Evolutionary conservation across 2,329 filamentous ascomycete genomes (phyloP).

Genomic region (Balansia obtecta): DNA sequence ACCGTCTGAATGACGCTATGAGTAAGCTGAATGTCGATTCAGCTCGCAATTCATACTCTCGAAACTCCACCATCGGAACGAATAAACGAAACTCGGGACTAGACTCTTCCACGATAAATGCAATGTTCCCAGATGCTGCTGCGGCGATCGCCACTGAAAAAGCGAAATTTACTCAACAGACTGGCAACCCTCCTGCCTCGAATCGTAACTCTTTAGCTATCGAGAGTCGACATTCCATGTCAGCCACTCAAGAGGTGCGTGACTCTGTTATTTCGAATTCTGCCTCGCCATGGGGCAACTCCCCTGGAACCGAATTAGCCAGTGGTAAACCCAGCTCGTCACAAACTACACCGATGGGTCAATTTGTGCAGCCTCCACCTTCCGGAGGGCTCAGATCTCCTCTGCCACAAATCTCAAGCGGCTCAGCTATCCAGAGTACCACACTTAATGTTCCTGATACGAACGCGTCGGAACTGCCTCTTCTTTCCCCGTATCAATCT

Average conservation of each 20-base stretch:
- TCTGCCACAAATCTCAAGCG: slow-evolving; percentile 54
- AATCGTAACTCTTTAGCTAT: slow-evolving; percentile 83
- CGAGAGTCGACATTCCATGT: slow-evolving; percentile 65
- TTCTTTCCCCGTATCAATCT: slow-evolving; percentile 73
- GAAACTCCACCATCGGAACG: slow-evolving; percentile 59
- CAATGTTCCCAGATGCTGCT: slow-evolving; percentile 97
- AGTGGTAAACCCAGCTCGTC: slow-evolving; percentile 65
- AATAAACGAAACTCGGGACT: slow-evolving; percentile 91
- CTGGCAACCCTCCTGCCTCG: slow-evolving; percentile 76
- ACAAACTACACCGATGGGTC: slow-evolving; percentile 71
- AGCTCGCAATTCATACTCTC: slow-evolving; percentile 73
- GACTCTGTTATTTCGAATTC: slow-evolving; percentile 14
- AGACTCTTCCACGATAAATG: slow-evolving; percentile 86
- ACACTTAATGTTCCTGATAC: slow-evolving; percentile 62
- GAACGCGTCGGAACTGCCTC: slow-evolving; percentile 56
- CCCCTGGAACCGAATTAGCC: slow-evolving; percentile 36
- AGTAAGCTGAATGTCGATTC: slow-evolving; percentile 83
- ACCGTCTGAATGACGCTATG: slow-evolving; percentile 91
- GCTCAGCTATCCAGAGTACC: slow-evolving; percentile 67
- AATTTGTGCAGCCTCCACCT: slow-evolving; percentile 75
- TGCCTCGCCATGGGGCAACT: slow-evolving; percentile 63
- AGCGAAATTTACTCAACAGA: slow-evolving; percentile 92
- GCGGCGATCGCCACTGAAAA: slow-evolving; percentile 98
- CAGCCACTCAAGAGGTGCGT: slow-evolving; percentile 33
- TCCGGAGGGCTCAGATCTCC: slow-evolving; percentile 69